Percentiles rank a stretch among this genome's conserved stretches.
Conservation (phyloP, 169 alveolate species). For the Haemoproteus tartakovskyi region DNA sequence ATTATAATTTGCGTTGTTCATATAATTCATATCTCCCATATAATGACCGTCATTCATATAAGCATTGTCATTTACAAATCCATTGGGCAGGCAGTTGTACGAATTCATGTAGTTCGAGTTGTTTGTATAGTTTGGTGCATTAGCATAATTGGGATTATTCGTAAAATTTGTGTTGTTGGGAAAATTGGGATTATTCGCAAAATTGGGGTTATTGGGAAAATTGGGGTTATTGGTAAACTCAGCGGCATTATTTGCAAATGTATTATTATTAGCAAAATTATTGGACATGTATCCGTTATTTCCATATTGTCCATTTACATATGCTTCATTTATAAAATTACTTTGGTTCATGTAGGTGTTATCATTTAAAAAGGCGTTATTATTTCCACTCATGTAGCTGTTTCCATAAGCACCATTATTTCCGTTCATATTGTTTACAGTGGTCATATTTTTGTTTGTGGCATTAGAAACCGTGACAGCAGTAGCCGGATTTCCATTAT, state of each 20-base stretch:
- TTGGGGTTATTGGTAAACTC: background rate
- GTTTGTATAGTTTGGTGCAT: conserved; percentile 1
- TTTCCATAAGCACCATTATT: background rate
- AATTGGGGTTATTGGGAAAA: conserved; percentile 1
- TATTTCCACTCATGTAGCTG: background rate
- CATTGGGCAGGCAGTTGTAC: too few species aligned
- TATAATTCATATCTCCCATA: background rate
- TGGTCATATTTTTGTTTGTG: too few species aligned
- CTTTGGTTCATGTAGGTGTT: background rate
- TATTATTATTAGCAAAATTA: conserved; percentile 4
- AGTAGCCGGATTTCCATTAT: background rate
- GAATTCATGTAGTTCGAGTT: conserved; percentile 19
- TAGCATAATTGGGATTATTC: conserved; percentile 1
- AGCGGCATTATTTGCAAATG: background rate
- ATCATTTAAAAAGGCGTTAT: background rate
- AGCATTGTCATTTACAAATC: background rate
- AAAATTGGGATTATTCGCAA: conserved; percentile 1
- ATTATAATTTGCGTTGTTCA: conserved; percentile 1
- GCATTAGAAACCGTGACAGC: background rate
- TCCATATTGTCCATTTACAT: too few species aligned
- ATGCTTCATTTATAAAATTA: too few species aligned
- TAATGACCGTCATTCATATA: conserved; percentile 5
- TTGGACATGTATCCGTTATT: conserved; percentile 3
- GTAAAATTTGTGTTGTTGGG: conserved; percentile 24
- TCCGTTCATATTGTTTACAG: background rate